Evolutionary conservation across 345 rosid genomes (phyloP).

Genomic region (Rhodamnia rubescens): DNA sequence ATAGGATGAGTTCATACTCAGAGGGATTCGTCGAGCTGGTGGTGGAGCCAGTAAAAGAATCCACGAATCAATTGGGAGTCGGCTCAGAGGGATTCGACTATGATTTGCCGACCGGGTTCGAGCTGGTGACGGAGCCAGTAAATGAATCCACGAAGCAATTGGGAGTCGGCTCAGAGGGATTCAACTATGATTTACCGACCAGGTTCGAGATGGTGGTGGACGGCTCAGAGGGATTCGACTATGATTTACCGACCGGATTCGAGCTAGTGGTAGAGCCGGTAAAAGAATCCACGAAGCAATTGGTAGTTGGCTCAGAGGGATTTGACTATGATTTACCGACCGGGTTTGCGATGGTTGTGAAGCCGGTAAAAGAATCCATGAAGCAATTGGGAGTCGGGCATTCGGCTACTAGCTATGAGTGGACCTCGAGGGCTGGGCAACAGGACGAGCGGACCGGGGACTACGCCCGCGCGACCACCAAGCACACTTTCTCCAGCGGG

Average conservation of each 20-base stretch:
- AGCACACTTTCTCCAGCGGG: no score
- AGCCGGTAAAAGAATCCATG: background rate
- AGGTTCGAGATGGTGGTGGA: no score
- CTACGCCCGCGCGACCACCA: no score
- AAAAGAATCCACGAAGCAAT: no score
- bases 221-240: background rate
- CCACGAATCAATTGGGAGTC: background rate
- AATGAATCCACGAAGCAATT: no score
- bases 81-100: background rate
- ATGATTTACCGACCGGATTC: background rate
- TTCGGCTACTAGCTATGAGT: background rate
- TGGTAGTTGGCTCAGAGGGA: background rate
- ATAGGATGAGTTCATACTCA: background rate
- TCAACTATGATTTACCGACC: no score
- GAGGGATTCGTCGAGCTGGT: background rate
- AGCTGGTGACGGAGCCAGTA: no score
- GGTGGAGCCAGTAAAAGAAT: no score
- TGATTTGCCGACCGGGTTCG: no score
- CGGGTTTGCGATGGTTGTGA: no score
- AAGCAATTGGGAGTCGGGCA: background rate
- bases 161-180: background rate
- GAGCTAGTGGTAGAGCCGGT: background rate
- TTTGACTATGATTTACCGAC: background rate
- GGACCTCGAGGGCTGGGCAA: background rate
- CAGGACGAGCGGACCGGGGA: no score